Conservation (phyloP, 1,284 basidiomycete genomes). For the Tilletiopsis washingtonensis region DNA sequence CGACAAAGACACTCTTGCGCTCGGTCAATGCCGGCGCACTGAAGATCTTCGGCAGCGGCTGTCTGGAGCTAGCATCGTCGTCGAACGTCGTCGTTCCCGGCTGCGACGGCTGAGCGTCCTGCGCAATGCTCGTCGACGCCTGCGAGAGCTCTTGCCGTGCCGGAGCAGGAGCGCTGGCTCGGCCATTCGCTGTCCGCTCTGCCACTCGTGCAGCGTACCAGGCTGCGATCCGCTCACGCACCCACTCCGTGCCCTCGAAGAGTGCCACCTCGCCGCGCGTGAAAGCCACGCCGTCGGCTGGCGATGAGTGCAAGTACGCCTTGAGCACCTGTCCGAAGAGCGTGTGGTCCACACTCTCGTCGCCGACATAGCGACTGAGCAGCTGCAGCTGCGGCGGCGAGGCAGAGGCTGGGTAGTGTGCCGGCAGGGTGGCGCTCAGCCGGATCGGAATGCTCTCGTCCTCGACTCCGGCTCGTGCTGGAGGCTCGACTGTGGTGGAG, state of each 20-base stretch:
- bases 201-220: slow-evolving; percentile 24
- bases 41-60: too few relatives aligned
- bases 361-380: slow-evolving; percentile 34
- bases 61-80: too few relatives aligned
- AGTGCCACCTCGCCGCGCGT: slow-evolving; percentile 31
- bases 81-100: too few relatives aligned
- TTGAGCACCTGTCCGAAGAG: slow-evolving; percentile 41
- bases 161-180: too few relatives aligned
- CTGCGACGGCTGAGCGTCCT: too few relatives aligned
- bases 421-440: slow-evolving; percentile 31
- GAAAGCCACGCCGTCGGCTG: slow-evolving; percentile 10
- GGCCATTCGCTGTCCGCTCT: not conserved
- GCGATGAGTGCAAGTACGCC: slow-evolving; percentile 19
- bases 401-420: slow-evolving; percentile 24
- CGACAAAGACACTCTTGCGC: slow-evolving; percentile 47
- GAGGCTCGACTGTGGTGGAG: slow-evolving; percentile 14
- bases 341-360: slow-evolving; percentile 29
- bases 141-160: too few relatives aligned
- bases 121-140: too few relatives aligned
- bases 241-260: slow-evolving; percentile 47
- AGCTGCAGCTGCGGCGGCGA: slow-evolving; percentile 40
- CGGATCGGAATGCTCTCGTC: slow-evolving; percentile 12
- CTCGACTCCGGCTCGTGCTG: not conserved
- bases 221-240: slow-evolving; percentile 27
- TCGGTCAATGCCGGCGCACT: slow-evolving; percentile 36